Evolutionary conservation across 371 early-diverging fungal genomes (phyloP), one percentile per base, ranked within the genome.

Genomic region (Dichotomocladium elegans): DNA sequence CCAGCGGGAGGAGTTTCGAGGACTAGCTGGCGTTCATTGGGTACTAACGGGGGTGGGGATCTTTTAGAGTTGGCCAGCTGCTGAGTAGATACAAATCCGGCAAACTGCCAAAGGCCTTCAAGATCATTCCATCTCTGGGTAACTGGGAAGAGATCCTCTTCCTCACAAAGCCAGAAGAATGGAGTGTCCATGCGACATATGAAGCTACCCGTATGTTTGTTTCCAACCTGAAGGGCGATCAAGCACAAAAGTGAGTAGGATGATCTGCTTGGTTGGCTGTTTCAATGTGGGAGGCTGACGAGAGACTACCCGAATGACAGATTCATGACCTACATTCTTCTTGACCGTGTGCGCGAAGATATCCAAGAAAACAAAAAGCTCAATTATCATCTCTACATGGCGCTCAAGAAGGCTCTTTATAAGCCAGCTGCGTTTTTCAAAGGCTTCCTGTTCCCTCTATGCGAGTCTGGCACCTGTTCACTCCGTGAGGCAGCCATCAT

Each of bases 401-500:
- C 99, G 1, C 72, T 98, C 44, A 98, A 97, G 61, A 98, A 98
- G 80, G 83, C 91, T 5, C 74, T 98, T 21, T 98, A 95, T 81
- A 96, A 95, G 72, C 96, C 96, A 28, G 89, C 92, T 17, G 95
- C 97, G 10, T 98, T 97, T 68, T 98, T 96, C 81, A 98, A 97
- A 80, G 99, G 99, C 31, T 81, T 98, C 51, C 61, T 98, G 55
- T 88, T 98, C 58, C 98, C 99, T 12, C 77, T 98, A n/a, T 95
- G 95, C 72, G 96, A 96, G 57, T 83, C 81, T 4, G 96, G 94
- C 33, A 87, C 80, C 9, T 97, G 97, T 68, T 95, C 99, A n/a
- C 79, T 98, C 52, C 84, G 93, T 61, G 98, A 98, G 76, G 96
- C 98, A n/a, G 91, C 91, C 30, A 94, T 98, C 53, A 68, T 98